Evolutionary conservation across 1,139 yeast genomes (phyloP).

Genomic region (Saccharomycopsis crataegensis): DNA sequence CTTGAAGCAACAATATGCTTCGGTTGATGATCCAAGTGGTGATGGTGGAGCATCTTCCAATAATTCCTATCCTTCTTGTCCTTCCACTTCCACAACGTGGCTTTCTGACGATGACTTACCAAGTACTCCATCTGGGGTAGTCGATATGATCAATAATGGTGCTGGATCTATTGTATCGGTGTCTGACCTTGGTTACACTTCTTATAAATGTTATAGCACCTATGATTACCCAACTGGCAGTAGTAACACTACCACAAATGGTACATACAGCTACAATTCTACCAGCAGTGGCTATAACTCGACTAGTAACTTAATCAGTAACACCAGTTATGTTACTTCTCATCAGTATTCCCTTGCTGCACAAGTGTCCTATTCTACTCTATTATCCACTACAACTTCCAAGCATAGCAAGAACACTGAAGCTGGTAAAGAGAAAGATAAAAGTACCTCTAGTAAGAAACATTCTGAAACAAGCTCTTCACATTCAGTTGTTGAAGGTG

Average conservation of each 20-base stretch:
- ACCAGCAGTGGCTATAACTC: background rate
- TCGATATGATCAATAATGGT: slow-evolving; percentile 56
- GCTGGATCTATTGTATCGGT: slow-evolving; percentile 43
- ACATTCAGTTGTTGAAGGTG: background rate
- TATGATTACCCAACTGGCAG: slow-evolving; percentile 3
- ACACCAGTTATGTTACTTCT: background rate
- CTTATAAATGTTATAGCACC: background rate
- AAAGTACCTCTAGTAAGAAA: background rate
- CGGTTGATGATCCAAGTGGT: slow-evolving; percentile 58
- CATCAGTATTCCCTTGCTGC: too few relatives aligned
- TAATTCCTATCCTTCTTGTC: slow-evolving; percentile 56
- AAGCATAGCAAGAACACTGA: too few relatives aligned
- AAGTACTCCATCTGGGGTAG: slow-evolving; percentile 70
- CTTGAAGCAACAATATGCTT: slow-evolving; percentile 42
- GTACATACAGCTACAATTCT: background rate
- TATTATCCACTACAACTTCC: background rate
- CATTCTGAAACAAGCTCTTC: background rate
- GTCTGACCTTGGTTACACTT: slow-evolving; percentile 5
- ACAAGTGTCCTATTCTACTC: too few relatives aligned
- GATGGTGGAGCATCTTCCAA: slow-evolving; percentile 57
- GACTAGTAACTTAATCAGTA: background rate
- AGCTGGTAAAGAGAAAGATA: too few relatives aligned
- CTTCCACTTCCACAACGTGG: slow-evolving; percentile 37
- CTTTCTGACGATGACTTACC: slow-evolving; percentile 58
- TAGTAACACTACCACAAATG: background rate